phyloP scores from a whole-genome alignment of 345 rosid species.

The Hevea brasiliensis region DNA sequence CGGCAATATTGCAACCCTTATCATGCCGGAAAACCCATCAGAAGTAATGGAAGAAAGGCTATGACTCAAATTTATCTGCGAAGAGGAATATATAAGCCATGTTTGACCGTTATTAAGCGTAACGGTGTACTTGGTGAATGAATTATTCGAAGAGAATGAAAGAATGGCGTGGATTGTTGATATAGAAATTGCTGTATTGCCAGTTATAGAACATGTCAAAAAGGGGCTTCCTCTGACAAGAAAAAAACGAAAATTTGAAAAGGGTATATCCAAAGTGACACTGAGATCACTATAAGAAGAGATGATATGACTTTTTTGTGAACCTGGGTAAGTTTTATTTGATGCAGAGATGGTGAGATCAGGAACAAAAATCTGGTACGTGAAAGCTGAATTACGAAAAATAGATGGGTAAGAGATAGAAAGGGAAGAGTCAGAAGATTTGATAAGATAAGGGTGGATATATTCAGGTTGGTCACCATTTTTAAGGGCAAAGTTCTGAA shows the following conservation, averaged over 20 bases:
- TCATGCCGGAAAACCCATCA: conserved; percentile 53
- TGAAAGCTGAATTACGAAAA: conserved; percentile 57
- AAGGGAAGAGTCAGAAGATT: conserved; percentile 60
- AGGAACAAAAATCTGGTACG: conserved; percentile 57
- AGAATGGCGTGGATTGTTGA: conserved; percentile 77
- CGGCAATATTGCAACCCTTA: conserved; percentile 64
- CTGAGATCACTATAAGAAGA: conserved; percentile 73
- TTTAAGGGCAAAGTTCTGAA: conserved; percentile 86
- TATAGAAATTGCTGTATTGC: conserved; percentile 46
- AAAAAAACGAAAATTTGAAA: conserved; percentile 65
- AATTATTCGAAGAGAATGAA: conserved; percentile 44
- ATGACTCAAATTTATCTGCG: conserved; percentile 51
- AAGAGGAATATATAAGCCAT: conserved; percentile 79
- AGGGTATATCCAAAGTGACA: conserved; percentile 76
- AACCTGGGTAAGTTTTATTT: conserved; percentile 30
- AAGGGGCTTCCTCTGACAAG: conserved; percentile 89
- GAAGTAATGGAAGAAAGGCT: conserved; percentile 49
- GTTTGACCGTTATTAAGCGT: conserved; percentile 80
- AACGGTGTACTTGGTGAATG: conserved; percentile 57
- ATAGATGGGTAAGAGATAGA: conserved; percentile 73
- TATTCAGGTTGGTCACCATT: conserved; percentile 83
- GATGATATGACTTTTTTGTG: conserved; percentile 48
- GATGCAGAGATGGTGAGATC: conserved; percentile 70
- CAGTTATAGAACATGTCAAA: conserved; percentile 58
- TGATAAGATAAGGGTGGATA: conserved; percentile 86